A percentile compares a stretch with the other conserved stretches of the same genome.
Conservation (phyloP, 208 protist genomes). For the Crithidia fasciculata region DNA sequence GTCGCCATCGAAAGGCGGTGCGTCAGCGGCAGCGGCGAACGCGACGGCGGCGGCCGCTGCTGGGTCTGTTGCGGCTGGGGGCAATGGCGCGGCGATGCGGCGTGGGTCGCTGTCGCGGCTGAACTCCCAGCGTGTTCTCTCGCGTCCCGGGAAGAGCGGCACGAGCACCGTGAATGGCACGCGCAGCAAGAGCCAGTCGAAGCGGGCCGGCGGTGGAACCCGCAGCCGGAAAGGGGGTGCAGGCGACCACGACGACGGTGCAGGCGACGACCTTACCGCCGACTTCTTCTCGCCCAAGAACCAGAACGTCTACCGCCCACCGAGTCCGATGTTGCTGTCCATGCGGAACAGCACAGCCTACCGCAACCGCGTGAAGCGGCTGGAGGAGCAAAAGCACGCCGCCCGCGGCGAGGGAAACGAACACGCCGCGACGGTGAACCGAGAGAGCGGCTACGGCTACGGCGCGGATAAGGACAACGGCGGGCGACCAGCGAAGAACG, state of each 20-base stretch:
- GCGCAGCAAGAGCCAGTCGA: neutral
- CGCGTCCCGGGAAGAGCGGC: neutral
- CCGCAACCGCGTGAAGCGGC: constrained; percentile 33
- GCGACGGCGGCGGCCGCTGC: constrained; percentile 3
- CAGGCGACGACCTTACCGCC: constrained; percentile 27
- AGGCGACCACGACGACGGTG: neutral
- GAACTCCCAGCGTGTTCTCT: neutral
- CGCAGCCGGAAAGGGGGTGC: neutral
- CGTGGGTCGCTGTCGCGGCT: neutral
- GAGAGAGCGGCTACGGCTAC: constrained; percentile 4
- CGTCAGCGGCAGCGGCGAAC: neutral
- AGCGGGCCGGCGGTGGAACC: neutral
- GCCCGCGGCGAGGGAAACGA: neutral
- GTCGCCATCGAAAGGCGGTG: constrained; percentile 6
- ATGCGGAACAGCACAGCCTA: constrained; percentile 76
- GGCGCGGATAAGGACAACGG: neutral
- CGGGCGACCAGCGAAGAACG: constrained; percentile 6
- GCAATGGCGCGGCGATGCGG: neutral
- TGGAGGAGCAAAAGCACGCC: constrained; percentile 23
- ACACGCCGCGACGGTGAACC: constrained; percentile 2
- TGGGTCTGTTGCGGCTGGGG: neutral
- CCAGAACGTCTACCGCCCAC: constrained; percentile 69
- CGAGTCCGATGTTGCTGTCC: constrained; percentile 87
- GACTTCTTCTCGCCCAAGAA: constrained; percentile 47
- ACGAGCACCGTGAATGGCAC: neutral